Evolutionary conservation across 805 yeast species (phyloP).

Genomic region (Myxozyma vanderwaltii): DNA sequence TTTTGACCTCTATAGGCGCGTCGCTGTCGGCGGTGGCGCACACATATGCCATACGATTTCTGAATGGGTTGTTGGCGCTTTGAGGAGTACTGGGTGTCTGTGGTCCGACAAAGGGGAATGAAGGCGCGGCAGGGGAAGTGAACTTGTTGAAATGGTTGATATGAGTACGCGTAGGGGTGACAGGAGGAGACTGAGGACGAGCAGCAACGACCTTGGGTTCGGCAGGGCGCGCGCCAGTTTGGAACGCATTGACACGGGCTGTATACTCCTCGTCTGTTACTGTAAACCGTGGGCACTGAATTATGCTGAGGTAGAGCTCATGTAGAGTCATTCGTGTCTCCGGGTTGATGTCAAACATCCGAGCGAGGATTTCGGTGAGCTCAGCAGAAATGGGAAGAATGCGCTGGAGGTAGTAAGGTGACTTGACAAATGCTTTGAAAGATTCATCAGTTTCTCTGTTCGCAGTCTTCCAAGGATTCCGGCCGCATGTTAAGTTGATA

Average conservation of each 20-base stretch:
- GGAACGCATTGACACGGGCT: constrained; percentile 6
- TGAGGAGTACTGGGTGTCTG: constrained; percentile 1
- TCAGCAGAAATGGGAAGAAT: constrained; percentile 75
- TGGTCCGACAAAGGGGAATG: neutral
- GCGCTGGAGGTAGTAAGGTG: constrained; percentile 55
- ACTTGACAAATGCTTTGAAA: constrained; percentile 62
- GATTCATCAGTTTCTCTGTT: constrained; percentile 56
- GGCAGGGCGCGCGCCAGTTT: neutral
- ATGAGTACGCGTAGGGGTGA: constrained; percentile 7
- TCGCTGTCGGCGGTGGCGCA: constrained; percentile 13
- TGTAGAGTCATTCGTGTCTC: constrained; percentile 32
- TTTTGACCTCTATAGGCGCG: constrained; percentile 10
- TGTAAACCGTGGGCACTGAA: constrained; percentile 31
- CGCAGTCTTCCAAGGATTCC: constrained; percentile 91
- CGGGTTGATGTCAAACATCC: constrained; percentile 38
- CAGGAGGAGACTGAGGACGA: constrained; percentile 12
- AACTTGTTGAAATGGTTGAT: constrained; percentile 13
- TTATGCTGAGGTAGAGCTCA: constrained; percentile 31
- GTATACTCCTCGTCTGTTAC: constrained; percentile 22
- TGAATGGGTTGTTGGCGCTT: constrained; percentile 24
- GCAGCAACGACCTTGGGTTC: neutral
- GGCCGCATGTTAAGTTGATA: constrained; percentile 75
- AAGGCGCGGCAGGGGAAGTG: constrained; percentile 22
- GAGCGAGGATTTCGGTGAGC: constrained; percentile 54
- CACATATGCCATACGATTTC: constrained; percentile 24